Evolutionary conservation across 1,284 basidiomycete genomes (phyloP).

Genomic region (Cystobasidium slooffiae): DNA sequence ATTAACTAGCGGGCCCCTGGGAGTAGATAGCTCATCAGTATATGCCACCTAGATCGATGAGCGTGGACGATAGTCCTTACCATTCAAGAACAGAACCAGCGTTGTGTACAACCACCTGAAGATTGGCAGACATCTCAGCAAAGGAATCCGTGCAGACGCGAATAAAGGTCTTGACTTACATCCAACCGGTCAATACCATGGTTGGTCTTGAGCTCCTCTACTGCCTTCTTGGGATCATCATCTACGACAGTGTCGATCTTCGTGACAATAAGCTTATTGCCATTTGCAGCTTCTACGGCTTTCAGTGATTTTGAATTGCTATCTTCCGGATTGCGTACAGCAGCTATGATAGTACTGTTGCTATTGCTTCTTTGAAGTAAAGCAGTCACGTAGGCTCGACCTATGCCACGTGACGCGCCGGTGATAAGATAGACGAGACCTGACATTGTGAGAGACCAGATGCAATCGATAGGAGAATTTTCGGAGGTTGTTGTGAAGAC

Average conservation of each 20-base stretch:
- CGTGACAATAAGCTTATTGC: constrained; percentile 1
- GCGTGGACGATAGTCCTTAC: background rate
- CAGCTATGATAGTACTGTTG: constrained; percentile 15
- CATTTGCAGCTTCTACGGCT: background rate
- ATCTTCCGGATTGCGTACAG: background rate
- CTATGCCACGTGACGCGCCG: constrained; percentile 17
- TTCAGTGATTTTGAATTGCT: background rate
- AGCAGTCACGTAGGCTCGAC: constrained; percentile 3
- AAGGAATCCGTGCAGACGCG: background rate
- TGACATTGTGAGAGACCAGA: background rate
- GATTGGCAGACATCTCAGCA: background rate
- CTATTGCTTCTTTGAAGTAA: background rate
- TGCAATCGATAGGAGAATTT: background rate
- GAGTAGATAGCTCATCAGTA: background rate
- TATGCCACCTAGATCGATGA: background rate
- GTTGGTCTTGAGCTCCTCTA: background rate
- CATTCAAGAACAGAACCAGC: constrained; percentile 11
- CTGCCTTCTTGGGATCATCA: constrained; percentile 3
- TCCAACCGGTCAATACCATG: background rate
- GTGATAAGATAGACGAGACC: constrained; percentile 10
- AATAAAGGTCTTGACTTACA: background rate
- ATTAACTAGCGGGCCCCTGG: background rate
- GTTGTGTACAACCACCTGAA: constrained; percentile 3
- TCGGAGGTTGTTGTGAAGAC: background rate
- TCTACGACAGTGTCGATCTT: constrained; percentile 12